Conservation (phyloP, 148 eudicot species). For the Camellia japonica region DNA sequence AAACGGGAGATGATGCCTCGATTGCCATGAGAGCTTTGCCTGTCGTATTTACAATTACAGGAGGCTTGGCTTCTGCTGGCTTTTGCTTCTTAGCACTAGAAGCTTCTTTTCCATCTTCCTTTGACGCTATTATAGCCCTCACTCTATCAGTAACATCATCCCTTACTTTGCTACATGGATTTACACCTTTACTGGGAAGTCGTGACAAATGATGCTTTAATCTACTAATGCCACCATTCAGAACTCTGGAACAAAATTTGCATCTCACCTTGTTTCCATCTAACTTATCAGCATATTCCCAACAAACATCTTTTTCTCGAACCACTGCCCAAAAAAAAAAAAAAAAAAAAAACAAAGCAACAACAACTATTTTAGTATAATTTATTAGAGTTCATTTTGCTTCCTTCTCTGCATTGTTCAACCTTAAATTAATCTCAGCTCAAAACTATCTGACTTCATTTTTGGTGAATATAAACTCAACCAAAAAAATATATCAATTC, state of each 20-base stretch:
- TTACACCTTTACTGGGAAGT: constrained; percentile 95
- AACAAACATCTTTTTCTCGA: constrained; percentile 89
- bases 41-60: constrained; percentile 25
- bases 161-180: constrained; percentile 85
- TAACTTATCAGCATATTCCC: constrained; percentile 95
- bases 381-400: neutral
- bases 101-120: constrained; percentile 63
- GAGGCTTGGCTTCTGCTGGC: constrained; percentile 45
- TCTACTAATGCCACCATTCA: constrained; percentile 94
- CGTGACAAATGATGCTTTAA: constrained; percentile 91
- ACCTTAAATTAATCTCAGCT: neutral
- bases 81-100: constrained; percentile 54
- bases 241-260: constrained; percentile 74
- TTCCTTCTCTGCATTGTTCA: neutral
- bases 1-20: constrained; percentile 39
- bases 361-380: neutral
- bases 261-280: constrained; percentile 97
- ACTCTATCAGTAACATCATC: constrained; percentile 86
- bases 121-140: constrained; percentile 61
- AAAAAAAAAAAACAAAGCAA: too few species aligned
- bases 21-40: constrained; percentile 31
- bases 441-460: neutral
- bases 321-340: constrained; percentile 56
- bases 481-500: neutral
- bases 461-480: neutral